Conservation (phyloP, 768 basidiomycete species). For the Termitomyces titanicus region DNA sequence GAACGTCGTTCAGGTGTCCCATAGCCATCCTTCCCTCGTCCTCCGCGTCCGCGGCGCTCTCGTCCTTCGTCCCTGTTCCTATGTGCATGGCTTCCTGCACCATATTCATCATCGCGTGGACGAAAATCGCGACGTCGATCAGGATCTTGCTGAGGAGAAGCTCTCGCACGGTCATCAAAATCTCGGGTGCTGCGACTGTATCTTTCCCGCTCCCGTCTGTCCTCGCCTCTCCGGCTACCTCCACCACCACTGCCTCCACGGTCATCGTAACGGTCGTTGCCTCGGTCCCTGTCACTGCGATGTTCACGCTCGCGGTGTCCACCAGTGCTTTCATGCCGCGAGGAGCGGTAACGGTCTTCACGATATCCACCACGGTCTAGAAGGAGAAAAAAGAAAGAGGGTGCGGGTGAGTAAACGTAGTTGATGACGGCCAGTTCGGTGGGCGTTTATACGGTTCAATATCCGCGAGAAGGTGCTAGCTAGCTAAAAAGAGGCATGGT, state of each 20-base stretch:
- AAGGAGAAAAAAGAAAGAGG: constrained; percentile 41
- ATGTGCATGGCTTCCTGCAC: constrained; percentile 28
- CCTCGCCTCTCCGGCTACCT: constrained; percentile 39
- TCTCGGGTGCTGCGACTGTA: constrained; percentile 42
- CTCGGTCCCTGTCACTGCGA: constrained; percentile 41
- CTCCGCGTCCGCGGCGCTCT: constrained; percentile 34
- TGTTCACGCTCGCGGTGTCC: constrained; percentile 49
- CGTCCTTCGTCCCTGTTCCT: constrained; percentile 32
- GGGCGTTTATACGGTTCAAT: constrained; percentile 29
- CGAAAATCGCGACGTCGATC: constrained; percentile 47
- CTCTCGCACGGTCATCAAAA: constrained; percentile 41
- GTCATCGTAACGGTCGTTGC: constrained; percentile 31
- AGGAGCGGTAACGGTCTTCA: constrained; percentile 64
- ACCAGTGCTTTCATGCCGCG: constrained; percentile 56
- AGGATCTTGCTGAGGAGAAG: constrained; percentile 39
- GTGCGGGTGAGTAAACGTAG: constrained; percentile 46
- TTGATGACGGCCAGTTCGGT: constrained; percentile 31
- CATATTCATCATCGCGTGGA: constrained; percentile 39
- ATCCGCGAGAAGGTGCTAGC: constrained; percentile 42
- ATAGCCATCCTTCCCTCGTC: constrained; percentile 41
- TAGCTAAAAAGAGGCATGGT: constrained; percentile 66
- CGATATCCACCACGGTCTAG: constrained; percentile 57
- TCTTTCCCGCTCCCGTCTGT: constrained; percentile 50
- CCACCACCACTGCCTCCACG: constrained; percentile 26
- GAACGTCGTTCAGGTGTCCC: constrained; percentile 79